Conservation (phyloP, 768 basidiomycete genomes). For the Gyrodon lividus region DNA sequence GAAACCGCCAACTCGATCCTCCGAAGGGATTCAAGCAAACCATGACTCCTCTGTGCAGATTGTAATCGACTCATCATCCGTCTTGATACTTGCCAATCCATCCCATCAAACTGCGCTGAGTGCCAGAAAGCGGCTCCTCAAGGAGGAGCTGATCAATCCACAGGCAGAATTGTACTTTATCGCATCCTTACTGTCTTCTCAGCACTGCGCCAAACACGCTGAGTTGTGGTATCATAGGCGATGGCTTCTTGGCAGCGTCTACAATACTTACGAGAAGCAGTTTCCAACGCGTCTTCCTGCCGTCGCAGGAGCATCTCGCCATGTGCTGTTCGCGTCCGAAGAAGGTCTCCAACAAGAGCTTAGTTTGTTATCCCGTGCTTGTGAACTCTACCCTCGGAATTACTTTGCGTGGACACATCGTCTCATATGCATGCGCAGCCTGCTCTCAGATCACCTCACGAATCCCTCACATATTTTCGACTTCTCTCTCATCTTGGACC, state of each 20-base stretch:
- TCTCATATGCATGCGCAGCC: constrained; percentile 43
- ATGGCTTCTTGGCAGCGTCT: constrained; percentile 51
- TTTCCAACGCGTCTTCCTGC: not conserved
- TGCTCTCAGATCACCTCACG: constrained; percentile 18
- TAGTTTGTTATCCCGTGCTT: constrained; percentile 44
- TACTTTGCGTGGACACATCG: constrained; percentile 75
- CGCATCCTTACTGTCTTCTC: constrained; percentile 48
- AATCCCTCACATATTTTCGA: constrained; percentile 11
- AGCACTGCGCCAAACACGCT: constrained; percentile 61
- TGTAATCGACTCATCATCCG: constrained; percentile 37
- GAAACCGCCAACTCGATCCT: not conserved
- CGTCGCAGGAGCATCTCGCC: not conserved
- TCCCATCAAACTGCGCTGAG: constrained; percentile 71
- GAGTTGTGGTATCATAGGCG: constrained; percentile 70
- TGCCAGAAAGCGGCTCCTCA: constrained; percentile 52
- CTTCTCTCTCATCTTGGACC: constrained; percentile 34
- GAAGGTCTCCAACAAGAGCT: constrained; percentile 47
- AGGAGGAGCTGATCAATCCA: constrained; percentile 34
- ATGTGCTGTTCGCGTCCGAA: constrained; percentile 29
- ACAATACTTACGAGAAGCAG: constrained; percentile 20
- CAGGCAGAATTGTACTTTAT: constrained; percentile 48
- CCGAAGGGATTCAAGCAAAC: not conserved
- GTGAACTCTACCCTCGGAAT: constrained; percentile 66
- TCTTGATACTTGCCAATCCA: constrained; percentile 66
- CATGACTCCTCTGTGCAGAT: constrained; percentile 7